Conservation (phyloP, 2,329 filamentous ascomycete species). For the Fusarium verticillioides region DNA sequence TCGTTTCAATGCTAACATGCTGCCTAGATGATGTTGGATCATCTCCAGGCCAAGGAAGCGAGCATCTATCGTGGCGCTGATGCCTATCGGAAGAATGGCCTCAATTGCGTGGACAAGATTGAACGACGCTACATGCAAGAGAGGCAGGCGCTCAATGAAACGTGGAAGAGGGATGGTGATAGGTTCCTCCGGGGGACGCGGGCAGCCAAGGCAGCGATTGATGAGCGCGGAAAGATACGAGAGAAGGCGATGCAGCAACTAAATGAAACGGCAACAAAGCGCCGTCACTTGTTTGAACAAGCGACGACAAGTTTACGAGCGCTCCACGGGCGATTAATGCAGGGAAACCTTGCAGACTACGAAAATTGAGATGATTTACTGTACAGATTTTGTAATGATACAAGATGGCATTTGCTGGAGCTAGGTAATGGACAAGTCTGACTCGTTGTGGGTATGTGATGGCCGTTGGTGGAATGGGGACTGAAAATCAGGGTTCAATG, state of each 20-base stretch:
- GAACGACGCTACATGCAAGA: conserved; percentile 39
- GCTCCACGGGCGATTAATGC: conserved; percentile 33
- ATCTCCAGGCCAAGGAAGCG: conserved; percentile 40
- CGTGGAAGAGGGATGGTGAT: conserved; percentile 30
- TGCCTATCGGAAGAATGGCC: conserved; percentile 36
- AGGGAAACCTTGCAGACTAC: conserved; percentile 5
- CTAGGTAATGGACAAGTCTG: background rate
- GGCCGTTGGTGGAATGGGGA: background rate
- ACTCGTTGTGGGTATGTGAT: conserved; percentile 2
- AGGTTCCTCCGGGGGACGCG: conserved; percentile 28
- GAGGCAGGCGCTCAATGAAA: conserved; percentile 18
- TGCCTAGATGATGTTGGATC: conserved; percentile 39
- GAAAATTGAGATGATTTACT: background rate
- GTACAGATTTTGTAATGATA: background rate
- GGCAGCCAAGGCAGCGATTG: conserved; percentile 15
- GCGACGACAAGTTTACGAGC: conserved; percentile 37
- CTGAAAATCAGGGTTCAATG: conserved; percentile 35
- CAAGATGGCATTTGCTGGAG: conserved; percentile 4
- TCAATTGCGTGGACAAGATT: conserved; percentile 38
- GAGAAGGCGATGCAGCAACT: conserved; percentile 11
- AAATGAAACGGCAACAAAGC: conserved; percentile 19
- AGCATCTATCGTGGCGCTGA: conserved; percentile 31
- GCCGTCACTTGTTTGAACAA: conserved; percentile 29
- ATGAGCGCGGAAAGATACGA: conserved; percentile 3
- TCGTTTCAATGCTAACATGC: conserved; percentile 14